Percentiles rank a stretch among this genome's conserved stretches.
phyloP scores from a whole-genome alignment of 805 yeast species.

The Alloascoidea hylecoeti region DNA sequence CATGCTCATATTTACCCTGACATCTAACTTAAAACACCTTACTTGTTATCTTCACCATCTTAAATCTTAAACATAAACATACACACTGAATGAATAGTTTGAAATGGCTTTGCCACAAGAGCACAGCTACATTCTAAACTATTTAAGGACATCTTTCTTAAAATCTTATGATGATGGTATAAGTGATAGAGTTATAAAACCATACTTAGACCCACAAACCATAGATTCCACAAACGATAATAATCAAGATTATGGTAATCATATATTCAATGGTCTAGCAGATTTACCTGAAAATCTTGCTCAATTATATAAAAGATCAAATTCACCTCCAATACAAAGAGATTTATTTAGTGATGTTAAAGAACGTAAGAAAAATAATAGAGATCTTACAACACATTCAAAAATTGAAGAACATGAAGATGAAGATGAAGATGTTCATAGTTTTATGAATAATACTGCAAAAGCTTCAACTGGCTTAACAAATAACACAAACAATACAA shows the following conservation, averaged over 20 bases:
- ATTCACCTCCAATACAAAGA: neutral
- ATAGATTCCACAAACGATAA: neutral
- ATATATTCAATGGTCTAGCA: neutral
- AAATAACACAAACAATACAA: no score
- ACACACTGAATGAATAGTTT: no score
- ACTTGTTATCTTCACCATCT: no score
- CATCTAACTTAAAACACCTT: no score
- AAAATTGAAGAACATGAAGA: no score
- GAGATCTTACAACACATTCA: constrained; percentile 1
- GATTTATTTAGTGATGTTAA: neutral
- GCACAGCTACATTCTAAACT: constrained; percentile 15
- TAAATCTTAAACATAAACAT: no score
- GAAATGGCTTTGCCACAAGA: no score
- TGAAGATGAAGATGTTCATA: no score
- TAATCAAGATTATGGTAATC: neutral
- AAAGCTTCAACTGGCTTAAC: no score
- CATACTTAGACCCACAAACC: neutral
- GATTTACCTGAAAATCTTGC: neutral
- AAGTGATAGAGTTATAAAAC: neutral
- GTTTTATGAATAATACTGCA: no score
- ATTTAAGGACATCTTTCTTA: constrained; percentile 15
- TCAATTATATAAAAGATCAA: neutral
- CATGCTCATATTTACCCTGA: no score
- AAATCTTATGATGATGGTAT: constrained; percentile 13
- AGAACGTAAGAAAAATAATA: neutral